These are phyloP conservation scores for Ceratocystis destructans DNA, from an alignment of 2,329 filamentous ascomycete genomes.

Conservation along the genomic window DNA sequence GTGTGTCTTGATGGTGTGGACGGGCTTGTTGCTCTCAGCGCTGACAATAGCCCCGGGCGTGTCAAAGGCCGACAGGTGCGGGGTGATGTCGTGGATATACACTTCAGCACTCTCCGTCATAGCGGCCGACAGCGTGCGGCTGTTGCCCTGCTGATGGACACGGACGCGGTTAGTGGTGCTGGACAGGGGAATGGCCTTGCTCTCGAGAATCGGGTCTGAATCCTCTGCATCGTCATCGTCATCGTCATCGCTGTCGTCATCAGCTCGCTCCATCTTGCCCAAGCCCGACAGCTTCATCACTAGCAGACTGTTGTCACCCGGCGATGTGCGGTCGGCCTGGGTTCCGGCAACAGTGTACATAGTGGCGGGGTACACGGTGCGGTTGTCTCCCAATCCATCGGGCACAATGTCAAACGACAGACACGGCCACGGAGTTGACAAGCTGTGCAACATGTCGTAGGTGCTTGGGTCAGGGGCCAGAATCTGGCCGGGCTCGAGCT, in stretches of 20 bases:
- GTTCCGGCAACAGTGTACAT: constrained; percentile 92
- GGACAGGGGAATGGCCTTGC: constrained; percentile 69
- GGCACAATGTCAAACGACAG: constrained; percentile 86
- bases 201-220: constrained; percentile 83
- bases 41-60: constrained; percentile 69
- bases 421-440: constrained; percentile 93
- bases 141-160: constrained; percentile 61
- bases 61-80: constrained; percentile 80
- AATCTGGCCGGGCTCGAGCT: constrained; percentile 80
- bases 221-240: constrained; percentile 57
- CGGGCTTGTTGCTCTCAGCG: constrained; percentile 72
- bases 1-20: constrained; percentile 79
- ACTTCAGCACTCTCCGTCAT: constrained; percentile 86
- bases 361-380: constrained; percentile 86
- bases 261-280: constrained; percentile 66
- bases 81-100: constrained; percentile 86
- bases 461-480: constrained; percentile 84
- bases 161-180: constrained; percentile 92
- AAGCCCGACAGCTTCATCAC: constrained; percentile 92
- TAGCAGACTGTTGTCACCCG: constrained; percentile 84
- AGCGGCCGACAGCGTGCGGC: constrained; percentile 76
- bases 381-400: constrained; percentile 74
- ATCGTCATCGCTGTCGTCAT: constrained; percentile 51
- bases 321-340: constrained; percentile 62
- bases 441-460: constrained; percentile 92